Base-by-base conservation (phyloP, 2,329 filamentous ascomycete species). In the Paraconiothyrium sp. region DNA sequence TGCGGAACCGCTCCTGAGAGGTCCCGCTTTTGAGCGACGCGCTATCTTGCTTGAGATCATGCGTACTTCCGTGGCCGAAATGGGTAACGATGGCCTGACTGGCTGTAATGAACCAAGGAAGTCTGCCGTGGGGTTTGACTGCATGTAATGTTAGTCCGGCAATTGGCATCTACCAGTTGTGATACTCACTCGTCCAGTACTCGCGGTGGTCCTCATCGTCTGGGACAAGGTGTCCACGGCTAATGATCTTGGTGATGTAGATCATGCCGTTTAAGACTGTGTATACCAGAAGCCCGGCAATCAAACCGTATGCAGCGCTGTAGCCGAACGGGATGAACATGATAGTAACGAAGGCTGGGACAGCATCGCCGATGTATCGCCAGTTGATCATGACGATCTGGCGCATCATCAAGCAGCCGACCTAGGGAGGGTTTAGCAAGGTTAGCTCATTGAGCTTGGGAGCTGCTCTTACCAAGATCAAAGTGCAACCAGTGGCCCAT, bases 271-370 rank as follows among this genome's bases (percentile, higher is more conserved):
- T 96, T 76, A 97, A 84, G 56, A 90, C 76, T 43, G 90, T 88
- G 77, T 96, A 96, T 37, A 88, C 87, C 73, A 91, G 84, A 66
- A 96, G 89, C 37, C 92, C 92, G 3, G 87, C 91, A 68, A 96
- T 96, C 16, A 97, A 84, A 49, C 93, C 93, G 73, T 96, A 92
- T 13, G 93, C 92, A 70, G 95, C 94, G 58, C 89, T 92, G 82
- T 95, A 97, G 4, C 91, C 92, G 80, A 96, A 95, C 0, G 93
- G 92, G 90, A 96, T 96, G 67, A 94, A 84, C 67, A 90, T 88
- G 64, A 97, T 89, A 47, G 91, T 93, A 39, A 96, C 83, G 77
- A 96, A 96, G 2, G 93, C 92, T 0, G 93, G 93, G 10, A 97
- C 84, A 1, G 91, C 90, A 76, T 97, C 93, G 54, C 92, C 92